These are phyloP conservation scores for Plasmopara halstedii DNA, from an alignment of 352 stramenopile genomes.

Conservation along the genomic window DNA sequence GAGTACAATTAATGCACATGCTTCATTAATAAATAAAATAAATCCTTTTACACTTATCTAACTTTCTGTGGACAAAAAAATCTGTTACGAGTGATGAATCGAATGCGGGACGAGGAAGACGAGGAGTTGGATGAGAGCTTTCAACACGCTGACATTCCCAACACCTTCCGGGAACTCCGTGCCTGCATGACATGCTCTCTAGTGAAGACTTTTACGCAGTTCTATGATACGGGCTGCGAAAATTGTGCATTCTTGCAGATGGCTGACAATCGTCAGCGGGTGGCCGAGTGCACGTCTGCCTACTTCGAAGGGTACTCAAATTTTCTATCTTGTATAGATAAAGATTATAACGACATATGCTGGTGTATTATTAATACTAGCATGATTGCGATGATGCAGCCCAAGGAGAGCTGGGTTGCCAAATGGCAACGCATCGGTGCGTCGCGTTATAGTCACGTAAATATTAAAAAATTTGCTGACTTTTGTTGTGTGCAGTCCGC, in stretches of 20 bases:
- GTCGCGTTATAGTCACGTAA: slow-evolving; percentile 1
- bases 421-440: slow-evolving; percentile 85
- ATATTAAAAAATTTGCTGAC: background rate
- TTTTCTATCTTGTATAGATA: background rate
- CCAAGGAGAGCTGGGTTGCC: slow-evolving; percentile 84
- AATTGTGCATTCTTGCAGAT: slow-evolving; percentile 87
- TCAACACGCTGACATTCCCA: slow-evolving; percentile 81
- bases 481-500: slow-evolving; percentile 34
- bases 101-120: slow-evolving; percentile 69
- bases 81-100: slow-evolving; percentile 34
- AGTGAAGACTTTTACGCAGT: slow-evolving; percentile 87
- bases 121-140: slow-evolving; percentile 75
- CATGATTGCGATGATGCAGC: slow-evolving; percentile 88
- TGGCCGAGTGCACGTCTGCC: slow-evolving; percentile 83
- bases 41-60: too few relatives aligned
- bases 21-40: too few relatives aligned
- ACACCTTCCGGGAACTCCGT: slow-evolving; percentile 81
- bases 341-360: background rate
- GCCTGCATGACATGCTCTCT: slow-evolving; percentile 87
- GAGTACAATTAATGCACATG: too few relatives aligned
- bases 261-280: slow-evolving; percentile 83
- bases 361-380: slow-evolving; percentile 16
- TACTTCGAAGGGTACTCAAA: slow-evolving; percentile 79
- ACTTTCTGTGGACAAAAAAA: too few relatives aligned
- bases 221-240: slow-evolving; percentile 86